A percentile compares a stretch with the other conserved stretches of the same genome.
Evolutionary conservation across 1,284 basidiomycete genomes (phyloP).

Genomic region (Clitocybe nebularis): DNA sequence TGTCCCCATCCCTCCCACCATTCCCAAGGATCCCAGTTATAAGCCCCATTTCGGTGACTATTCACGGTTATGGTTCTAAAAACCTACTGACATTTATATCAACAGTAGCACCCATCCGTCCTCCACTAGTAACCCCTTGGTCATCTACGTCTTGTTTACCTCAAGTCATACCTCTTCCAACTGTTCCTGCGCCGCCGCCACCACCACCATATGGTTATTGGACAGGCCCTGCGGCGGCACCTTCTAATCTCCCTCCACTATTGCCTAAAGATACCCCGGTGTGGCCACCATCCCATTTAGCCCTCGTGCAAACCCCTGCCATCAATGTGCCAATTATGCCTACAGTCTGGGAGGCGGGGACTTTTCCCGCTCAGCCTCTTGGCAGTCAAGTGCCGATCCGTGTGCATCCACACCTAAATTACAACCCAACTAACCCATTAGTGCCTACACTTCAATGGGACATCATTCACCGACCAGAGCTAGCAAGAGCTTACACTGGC

Average conservation of each 20-base stretch:
- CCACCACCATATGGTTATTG: not conserved
- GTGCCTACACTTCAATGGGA: constrained; percentile 33
- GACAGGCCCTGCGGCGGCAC: not conserved
- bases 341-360: constrained; percentile 21
- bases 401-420: constrained; percentile 27
- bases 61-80: not conserved
- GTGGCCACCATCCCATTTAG: constrained; percentile 10
- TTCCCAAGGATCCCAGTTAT: no score
- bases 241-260: not conserved
- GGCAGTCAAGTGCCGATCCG: constrained; percentile 26
- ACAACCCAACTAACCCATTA: constrained; percentile 26
- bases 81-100: not conserved
- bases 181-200: not conserved
- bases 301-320: constrained; percentile 3
- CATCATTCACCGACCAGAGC: constrained; percentile 27
- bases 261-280: constrained; percentile 5
- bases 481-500: constrained; percentile 25
- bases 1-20: no score
- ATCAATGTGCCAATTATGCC: constrained; percentile 4
- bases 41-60: constrained; percentile 1
- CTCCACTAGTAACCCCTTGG: constrained; percentile 6
- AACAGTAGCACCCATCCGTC: constrained; percentile 3
- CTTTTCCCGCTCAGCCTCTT: constrained; percentile 25
- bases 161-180: not conserved
- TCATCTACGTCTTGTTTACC: not conserved